Percentiles rank a stretch among this genome's conserved stretches.
Evolutionary conservation across 257 asterid genomes (phyloP).

Genomic region (Solanum neorickii): DNA sequence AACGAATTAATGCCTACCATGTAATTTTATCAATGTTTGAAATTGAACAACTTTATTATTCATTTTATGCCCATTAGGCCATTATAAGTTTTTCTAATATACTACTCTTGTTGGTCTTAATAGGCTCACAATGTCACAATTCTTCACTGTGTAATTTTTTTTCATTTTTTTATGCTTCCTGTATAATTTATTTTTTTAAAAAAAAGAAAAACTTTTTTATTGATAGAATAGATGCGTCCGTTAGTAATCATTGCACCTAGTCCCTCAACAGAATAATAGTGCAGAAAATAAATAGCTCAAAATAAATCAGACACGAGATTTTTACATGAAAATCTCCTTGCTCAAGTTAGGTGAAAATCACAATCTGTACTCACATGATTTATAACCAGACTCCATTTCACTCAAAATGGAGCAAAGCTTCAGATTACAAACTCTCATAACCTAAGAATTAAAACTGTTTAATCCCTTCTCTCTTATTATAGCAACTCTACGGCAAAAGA

Average conservation of each 20-base stretch:
- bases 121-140: not conserved
- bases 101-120: not conserved
- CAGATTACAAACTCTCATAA: too few relatives aligned
- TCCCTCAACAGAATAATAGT: not conserved
- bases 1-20: too few relatives aligned
- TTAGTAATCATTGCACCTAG: not conserved
- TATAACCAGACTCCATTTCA: not conserved
- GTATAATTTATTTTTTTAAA: too few relatives aligned
- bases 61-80: not conserved
- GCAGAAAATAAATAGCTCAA: not conserved
- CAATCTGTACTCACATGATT: not conserved
- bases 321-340: not conserved
- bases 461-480: not conserved
- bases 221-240: not conserved
- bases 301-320: not conserved
- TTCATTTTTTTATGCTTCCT: not conserved
- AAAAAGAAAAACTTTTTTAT: too few relatives aligned
- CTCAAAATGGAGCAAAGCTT: not conserved
- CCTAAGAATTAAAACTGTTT: too few relatives aligned
- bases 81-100: not conserved
- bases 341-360: not conserved
- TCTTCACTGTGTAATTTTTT: not conserved
- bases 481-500: not conserved
- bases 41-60: too few relatives aligned
- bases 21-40: too few relatives aligned